Evolutionary conservation across 1,284 basidiomycete species (phyloP).

Genomic region (Schizophyllum commune): DNA sequence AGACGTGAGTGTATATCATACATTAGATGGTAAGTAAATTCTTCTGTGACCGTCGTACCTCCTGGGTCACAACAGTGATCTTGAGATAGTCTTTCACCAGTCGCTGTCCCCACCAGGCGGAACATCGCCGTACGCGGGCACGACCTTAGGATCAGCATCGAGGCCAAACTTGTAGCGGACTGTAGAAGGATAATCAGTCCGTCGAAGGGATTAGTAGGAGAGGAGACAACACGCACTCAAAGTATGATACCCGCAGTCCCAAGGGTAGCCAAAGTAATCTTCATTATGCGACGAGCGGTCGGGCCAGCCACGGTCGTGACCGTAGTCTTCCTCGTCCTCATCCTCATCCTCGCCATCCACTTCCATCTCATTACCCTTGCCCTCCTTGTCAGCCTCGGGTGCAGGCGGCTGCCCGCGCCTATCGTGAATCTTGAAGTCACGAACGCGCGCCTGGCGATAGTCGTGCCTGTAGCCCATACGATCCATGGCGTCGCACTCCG

Average conservation of each 20-base stretch:
- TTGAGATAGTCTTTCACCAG: no score
- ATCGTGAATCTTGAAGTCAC: constrained; percentile 6
- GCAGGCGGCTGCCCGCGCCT: neutral
- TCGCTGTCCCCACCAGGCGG: no score
- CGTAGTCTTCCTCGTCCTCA: constrained; percentile 9
- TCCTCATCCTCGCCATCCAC: neutral
- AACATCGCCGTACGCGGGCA: neutral
- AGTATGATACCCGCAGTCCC: constrained; percentile 27
- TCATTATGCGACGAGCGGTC: constrained; percentile 24
- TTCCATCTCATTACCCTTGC: constrained; percentile 11
- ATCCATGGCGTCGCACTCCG: constrained; percentile 26
- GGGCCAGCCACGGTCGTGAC: constrained; percentile 23
- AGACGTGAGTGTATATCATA: no score
- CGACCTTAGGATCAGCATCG: constrained; percentile 5
- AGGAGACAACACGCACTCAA: constrained; percentile 18
- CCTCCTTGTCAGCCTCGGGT: neutral
- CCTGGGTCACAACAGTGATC: no score
- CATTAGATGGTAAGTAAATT: no score
- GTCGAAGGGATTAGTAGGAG: neutral
- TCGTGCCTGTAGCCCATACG: constrained; percentile 20
- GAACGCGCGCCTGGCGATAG: constrained; percentile 24
- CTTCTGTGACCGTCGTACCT: no score
- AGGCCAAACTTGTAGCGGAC: constrained; percentile 13
- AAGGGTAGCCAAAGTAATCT: constrained; percentile 26
- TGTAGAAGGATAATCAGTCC: neutral